Base-by-base conservation (phyloP, 306 rosid species). In the Ormosia semicastrata region DNA sequence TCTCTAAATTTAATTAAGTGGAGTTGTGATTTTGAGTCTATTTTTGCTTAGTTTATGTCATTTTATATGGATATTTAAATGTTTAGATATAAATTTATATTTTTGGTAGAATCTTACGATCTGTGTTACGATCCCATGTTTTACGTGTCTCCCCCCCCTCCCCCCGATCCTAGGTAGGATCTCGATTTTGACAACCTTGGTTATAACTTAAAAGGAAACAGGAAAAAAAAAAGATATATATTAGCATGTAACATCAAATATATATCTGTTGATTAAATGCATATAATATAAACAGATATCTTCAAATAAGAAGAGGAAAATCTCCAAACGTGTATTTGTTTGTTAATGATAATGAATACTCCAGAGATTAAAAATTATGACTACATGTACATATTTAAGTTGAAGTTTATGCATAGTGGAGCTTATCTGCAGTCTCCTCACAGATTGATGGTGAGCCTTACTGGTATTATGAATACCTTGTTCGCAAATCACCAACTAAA, bases 401-500 rank as follows among this genome's bases (percentile, higher is more conserved):
- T 29, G 34, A 70, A 78, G n/a, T 73, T 63, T 84, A 46, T 73
- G 30, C 30, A 65, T 71, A 41, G 47, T 49, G 78, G 66, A 84
- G 49, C 85, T 74, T 82, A 70, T 57, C 37, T 58, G 33, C 72
- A 47, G 32, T 83, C 67, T 74, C 53, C 71, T 83, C 46, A 66
- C 93, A 95, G 99, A 86, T 95, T 81, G 93, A 92, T 80, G 99
- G 97, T 30, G 92, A 84, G 83, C 90, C 90, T 49, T 95, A 93
- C 76, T 95, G 99, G 99, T 92, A 86, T 67, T 89, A 89, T 78
- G 98, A 93, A 82, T 93, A 92, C 86, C 94, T 95, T 77, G 93
- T 95, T 84, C 99, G 97, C 63, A 95, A 95, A 87, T 93, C 98
- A 66, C 98, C 99, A 34, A 89, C 90, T 33, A 89, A 67, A 83